Base-by-base conservation (phyloP, 73 alveolate genomes). In the Paramecium tetraurelia region DNA sequence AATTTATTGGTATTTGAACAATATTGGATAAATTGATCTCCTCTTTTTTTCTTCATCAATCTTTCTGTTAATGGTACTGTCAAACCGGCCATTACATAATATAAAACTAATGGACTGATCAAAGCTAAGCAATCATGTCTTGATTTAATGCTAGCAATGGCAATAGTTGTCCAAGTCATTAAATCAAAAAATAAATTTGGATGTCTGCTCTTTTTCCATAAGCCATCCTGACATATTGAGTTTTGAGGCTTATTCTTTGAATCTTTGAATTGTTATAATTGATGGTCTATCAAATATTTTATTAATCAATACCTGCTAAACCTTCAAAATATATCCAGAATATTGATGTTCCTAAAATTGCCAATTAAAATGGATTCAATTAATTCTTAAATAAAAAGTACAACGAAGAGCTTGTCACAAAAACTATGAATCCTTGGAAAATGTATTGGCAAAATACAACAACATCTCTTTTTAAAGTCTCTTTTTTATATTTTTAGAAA, bases 131-230 rank as follows among this genome's bases (percentile, higher is more conserved):
- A 12, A 33, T 68, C 84, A 22, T 33, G 10, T 14, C 9, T 68
- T 31, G 46, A 27, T 27, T 27, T 31, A 14, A 68, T 68, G 29
- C 36, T 9, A 3, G 87, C 63, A 35, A 33, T 14, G 3, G 87
- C 87, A 29, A 75, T 31, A 5, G 87, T 31, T 11, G 33, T 21
- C 87, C 87, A 75, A 31, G 87, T 36, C 41, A 40, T 44, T 40
- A 75, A 36, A 18, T 75, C 87, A 18, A 75, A 75, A 21, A 75
- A 75, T 10, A 75, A 40, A 36, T 75, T 75, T 31, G 87, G 87
- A 40, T 75, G 87, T 36, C 87, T 75, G 10, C 87, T 75, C 87
- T 75, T 75, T 33, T 33, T 75, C 87, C 87, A 75, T 40, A 75
- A 75, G 0, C 87, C 87, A 3, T 75, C 35, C 20, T 75, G 7